A percentile compares a stretch with the other conserved stretches of the same genome.
These are phyloP conservation scores for Aspergillus sp. DNA, from an alignment of 2,329 filamentous ascomycete genomes.

Conservation along the genomic window DNA sequence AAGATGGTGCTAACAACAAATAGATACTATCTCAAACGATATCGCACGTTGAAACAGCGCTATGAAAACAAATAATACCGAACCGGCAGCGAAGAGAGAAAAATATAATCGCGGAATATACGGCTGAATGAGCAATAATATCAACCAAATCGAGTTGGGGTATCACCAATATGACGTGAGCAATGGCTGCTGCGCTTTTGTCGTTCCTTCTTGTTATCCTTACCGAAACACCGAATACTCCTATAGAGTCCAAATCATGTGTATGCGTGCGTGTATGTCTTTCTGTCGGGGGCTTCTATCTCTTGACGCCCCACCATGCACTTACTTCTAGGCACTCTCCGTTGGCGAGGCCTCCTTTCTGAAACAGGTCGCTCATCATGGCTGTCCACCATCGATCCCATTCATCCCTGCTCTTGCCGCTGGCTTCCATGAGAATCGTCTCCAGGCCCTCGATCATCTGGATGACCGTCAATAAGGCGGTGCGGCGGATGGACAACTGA, in stretches of 20 bases:
- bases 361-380: slow-evolving; percentile 83
- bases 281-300: slow-evolving; percentile 36
- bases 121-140: slow-evolving; percentile 27
- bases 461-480: slow-evolving; percentile 79
- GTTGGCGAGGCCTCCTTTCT: slow-evolving; percentile 76
- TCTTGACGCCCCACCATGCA: slow-evolving; percentile 67
- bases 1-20: slow-evolving; percentile 30
- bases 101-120: slow-evolving; percentile 26
- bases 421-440: slow-evolving; percentile 77
- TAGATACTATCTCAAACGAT: slow-evolving; percentile 91
- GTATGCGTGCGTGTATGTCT: slow-evolving; percentile 6
- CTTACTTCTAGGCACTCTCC: slow-evolving; percentile 80
- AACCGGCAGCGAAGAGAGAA: slow-evolving; percentile 16
- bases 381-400: slow-evolving; percentile 89
- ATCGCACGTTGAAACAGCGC: slow-evolving; percentile 80
- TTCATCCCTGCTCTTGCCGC: slow-evolving; percentile 85
- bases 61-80: slow-evolving; percentile 60
- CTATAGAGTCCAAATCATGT: slow-evolving; percentile 22
- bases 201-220: slow-evolving; percentile 28
- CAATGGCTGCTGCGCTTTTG: slow-evolving; percentile 34
- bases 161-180: slow-evolving; percentile 46
- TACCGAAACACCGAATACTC: slow-evolving; percentile 37
- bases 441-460: slow-evolving; percentile 86
- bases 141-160: slow-evolving; percentile 34
- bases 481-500: slow-evolving; percentile 75